Evolutionary conservation across 2,329 filamentous ascomycete genomes (phyloP), one percentile per base, ranked within the genome.

Genomic region (Fusarium circinatum): DNA sequence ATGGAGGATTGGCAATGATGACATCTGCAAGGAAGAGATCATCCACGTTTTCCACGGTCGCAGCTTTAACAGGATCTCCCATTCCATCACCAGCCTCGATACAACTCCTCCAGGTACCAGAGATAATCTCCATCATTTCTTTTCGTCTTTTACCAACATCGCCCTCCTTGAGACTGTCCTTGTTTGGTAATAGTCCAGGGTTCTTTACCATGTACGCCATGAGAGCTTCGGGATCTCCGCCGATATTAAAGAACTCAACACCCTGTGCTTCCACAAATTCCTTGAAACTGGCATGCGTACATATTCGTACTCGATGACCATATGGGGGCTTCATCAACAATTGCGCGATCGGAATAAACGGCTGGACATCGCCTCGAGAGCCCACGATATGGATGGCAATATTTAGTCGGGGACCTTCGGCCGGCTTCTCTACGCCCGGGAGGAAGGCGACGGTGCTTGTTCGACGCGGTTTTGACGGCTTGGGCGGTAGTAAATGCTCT

Each of bases 331-430:
- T 73, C 56, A 66, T 73, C 4, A 82, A 82, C 6, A 82, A 80
- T 70, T 87, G 83, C 0, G 90, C 89, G 3, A 91, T 81, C 0
- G 89, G 87, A 57, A 91, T 81, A 61, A 91, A 91, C 0, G 89
- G 89, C 65, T 91, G 89, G 6, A 80, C 78, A 44, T 80, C 79
- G 38, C 79, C 79, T 28, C 80, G 72, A 3, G 79, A 81, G 11
- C 80, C 80, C 39, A 81, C 80, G 26, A 81, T 79, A 51, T 80
- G 80, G 34, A 81, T 81, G 18, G 79, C 80, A 36, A 81, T 79
- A 47, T 79, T 78, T 5, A 81, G 72, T 13, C 78, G 76, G 20
- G 78, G 79, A 12, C 62, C 61, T 42, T 68, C 44, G 8, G 62
- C 34, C 2, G 71, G 65, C 47, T 76, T 76, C 54, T 71, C 63